These are phyloP conservation scores for Botrytis cinerea DNA, from an alignment of 2,329 filamentous ascomycete species.

Conservation along the genomic window DNA sequence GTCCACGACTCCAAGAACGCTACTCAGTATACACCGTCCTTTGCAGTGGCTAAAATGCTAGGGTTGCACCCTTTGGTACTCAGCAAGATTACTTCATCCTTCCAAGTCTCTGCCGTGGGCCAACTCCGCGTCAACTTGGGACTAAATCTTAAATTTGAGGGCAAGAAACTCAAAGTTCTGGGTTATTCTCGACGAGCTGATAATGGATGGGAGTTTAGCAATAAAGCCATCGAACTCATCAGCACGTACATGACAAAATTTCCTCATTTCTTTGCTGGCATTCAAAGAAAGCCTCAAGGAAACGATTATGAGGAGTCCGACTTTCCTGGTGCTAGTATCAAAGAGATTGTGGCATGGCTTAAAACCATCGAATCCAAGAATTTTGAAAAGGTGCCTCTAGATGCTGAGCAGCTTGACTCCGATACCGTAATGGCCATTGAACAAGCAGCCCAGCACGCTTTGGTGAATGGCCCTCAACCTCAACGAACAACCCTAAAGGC, in stretches of 20 bases:
- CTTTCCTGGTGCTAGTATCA: slow-evolving; percentile 80
- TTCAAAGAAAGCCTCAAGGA: slow-evolving; percentile 81
- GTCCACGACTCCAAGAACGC: slow-evolving; percentile 68
- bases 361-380: slow-evolving; percentile 89
- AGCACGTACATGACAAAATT: slow-evolving; percentile 90
- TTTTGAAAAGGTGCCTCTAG: slow-evolving; percentile 93
- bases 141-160: slow-evolving; percentile 95
- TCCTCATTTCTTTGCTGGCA: slow-evolving; percentile 90
- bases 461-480: slow-evolving; percentile 53
- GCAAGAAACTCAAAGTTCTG: slow-evolving; percentile 90
- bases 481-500: slow-evolving; percentile 71
- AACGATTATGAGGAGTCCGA: slow-evolving; percentile 83
- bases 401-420: slow-evolving; percentile 94
- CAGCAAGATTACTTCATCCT: slow-evolving; percentile 95
- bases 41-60: slow-evolving; percentile 80
- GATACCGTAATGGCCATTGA: slow-evolving; percentile 83
- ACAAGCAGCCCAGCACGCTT: slow-evolving; percentile 66
- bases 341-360: slow-evolving; percentile 91
- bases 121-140: slow-evolving; percentile 80
- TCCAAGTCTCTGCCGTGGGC: slow-evolving; percentile 79
- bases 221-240: slow-evolving; percentile 77
- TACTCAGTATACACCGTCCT: slow-evolving; percentile 83
- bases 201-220: slow-evolving; percentile 94
- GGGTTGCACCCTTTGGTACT: slow-evolving; percentile 82
- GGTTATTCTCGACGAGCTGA: slow-evolving; percentile 88